These are phyloP conservation scores for Aureococcus anophagefferens DNA, from an alignment of 108 stramenopile genomes.

Conservation along the genomic window DNA sequence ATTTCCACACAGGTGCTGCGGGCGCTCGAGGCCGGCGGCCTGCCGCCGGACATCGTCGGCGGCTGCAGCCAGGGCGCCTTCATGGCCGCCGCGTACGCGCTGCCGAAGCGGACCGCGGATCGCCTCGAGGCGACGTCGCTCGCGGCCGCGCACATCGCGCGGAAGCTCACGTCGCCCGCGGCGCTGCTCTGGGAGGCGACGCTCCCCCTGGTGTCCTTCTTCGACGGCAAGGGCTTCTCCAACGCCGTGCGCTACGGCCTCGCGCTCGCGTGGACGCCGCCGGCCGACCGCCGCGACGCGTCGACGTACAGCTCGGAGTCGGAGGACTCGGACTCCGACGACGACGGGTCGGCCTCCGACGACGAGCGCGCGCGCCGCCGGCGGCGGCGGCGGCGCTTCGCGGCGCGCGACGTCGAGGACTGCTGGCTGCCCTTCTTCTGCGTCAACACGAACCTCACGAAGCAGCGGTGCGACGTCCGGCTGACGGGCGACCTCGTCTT, in stretches of 20 bases:
- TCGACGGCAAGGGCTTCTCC: conserved; percentile 19
- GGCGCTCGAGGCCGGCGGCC: conserved; percentile 18
- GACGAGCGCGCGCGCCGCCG: too few species aligned
- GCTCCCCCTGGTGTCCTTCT: conserved; percentile 17
- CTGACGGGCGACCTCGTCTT: conserved; percentile 20
- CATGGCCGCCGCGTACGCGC: conserved; percentile 21
- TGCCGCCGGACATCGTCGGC: conserved; percentile 24
- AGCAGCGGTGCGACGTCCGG: conserved; percentile 2
- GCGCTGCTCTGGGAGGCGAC: conserved; percentile 14
- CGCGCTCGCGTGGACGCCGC: background rate
- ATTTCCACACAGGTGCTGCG: too few species aligned
- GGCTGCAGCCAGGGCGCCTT: conserved; percentile 31
- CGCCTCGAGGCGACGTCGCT: background rate
- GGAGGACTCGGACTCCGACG: too few species aligned
- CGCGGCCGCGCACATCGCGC: conserved; percentile 2
- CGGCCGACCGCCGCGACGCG: background rate
- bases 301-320: background rate
- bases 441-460: conserved; percentile 26
- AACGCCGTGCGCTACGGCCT: conserved; percentile 9
- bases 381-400: too few species aligned
- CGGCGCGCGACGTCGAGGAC: conserved; percentile 22
- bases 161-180: background rate
- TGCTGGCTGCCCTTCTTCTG: conserved; percentile 34
- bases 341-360: too few species aligned
- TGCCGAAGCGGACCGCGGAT: background rate